Evolutionary conservation across 1,284 basidiomycete species (phyloP).

Genomic region (Ceratobasidium sp.): DNA sequence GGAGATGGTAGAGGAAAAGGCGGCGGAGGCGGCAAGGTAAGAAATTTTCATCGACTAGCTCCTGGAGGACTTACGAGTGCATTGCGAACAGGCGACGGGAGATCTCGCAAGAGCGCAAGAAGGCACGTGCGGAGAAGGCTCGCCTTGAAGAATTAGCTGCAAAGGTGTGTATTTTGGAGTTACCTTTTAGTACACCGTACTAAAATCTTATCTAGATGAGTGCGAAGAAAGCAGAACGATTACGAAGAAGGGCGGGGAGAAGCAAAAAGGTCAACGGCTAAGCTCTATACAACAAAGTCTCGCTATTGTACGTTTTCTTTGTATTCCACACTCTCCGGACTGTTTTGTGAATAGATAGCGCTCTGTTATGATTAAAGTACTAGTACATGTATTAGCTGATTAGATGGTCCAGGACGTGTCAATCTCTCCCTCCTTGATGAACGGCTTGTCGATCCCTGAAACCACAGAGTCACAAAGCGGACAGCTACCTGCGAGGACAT

Average conservation of each 20-base stretch:
- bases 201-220: conserved; percentile 63
- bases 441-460: conserved; percentile 82
- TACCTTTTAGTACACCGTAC: neutral
- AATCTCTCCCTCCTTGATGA: conserved; percentile 78
- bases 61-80: neutral
- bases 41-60: conserved; percentile 42
- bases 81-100: conserved; percentile 62
- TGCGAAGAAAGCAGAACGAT: conserved; percentile 70
- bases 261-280: conserved; percentile 77
- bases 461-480: conserved; percentile 90
- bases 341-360: neutral
- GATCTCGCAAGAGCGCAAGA: conserved; percentile 70
- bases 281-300: conserved; percentile 46
- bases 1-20: conserved; percentile 76
- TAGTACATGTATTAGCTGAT: conserved; percentile 37
- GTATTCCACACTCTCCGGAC: neutral
- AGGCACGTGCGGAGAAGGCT: conserved; percentile 69
- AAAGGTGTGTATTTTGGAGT: conserved; percentile 55
- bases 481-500: conserved; percentile 82
- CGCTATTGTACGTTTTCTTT: too few species aligned
- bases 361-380: conserved; percentile 14
- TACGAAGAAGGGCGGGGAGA: conserved; percentile 70
- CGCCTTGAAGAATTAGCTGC: conserved; percentile 73
- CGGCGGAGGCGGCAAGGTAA: conserved; percentile 66
- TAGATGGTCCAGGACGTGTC: conserved; percentile 82